These are phyloP conservation scores for Porodaedalea pini DNA, from an alignment of 1,284 basidiomycete species.

Conservation along the genomic window DNA sequence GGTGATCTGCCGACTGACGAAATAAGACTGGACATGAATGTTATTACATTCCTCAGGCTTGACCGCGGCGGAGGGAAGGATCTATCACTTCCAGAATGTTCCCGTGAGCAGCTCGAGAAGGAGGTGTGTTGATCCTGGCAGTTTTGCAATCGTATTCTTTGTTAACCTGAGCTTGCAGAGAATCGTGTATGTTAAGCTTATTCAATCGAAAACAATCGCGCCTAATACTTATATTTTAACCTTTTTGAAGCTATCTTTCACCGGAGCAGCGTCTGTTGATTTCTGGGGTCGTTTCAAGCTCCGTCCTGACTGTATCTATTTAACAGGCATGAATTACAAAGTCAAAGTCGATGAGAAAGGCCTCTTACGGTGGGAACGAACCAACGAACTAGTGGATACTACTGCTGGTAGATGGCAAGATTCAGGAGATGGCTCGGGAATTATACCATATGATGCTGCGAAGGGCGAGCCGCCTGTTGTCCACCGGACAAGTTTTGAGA, in stretches of 20 bases:
- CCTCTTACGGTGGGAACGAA: slow-evolving; percentile 66
- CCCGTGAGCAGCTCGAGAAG: slow-evolving; percentile 63
- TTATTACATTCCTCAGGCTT: slow-evolving; percentile 44
- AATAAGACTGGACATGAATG: neutral
- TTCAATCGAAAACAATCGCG: neutral
- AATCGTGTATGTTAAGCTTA: slow-evolving; percentile 32
- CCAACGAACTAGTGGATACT: slow-evolving; percentile 61
- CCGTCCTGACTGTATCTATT: neutral
- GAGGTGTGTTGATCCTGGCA: slow-evolving; percentile 42
- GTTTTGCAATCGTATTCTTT: neutral
- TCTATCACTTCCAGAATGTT: slow-evolving; percentile 61
- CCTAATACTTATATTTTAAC: neutral
- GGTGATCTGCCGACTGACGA: neutral
- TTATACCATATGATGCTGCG: slow-evolving; percentile 43
- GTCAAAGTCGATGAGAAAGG: slow-evolving; percentile 62
- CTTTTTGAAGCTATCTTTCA: slow-evolving; percentile 51
- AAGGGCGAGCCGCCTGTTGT: slow-evolving; percentile 14
- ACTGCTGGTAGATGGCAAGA: slow-evolving; percentile 63
- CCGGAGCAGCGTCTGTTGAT: slow-evolving; percentile 56
- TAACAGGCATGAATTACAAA: slow-evolving; percentile 61
- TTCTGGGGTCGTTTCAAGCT: neutral
- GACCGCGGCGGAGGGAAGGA: slow-evolving; percentile 67
- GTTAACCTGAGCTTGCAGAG: slow-evolving; percentile 27
- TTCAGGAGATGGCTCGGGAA: slow-evolving; percentile 52
- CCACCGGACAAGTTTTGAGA: slow-evolving; percentile 29